A percentile compares a stretch with the other conserved stretches of the same genome.
These are phyloP conservation scores for Cyphellophora attinorum DNA, from an alignment of 2,329 filamentous ascomycete species.

Conservation along the genomic window DNA sequence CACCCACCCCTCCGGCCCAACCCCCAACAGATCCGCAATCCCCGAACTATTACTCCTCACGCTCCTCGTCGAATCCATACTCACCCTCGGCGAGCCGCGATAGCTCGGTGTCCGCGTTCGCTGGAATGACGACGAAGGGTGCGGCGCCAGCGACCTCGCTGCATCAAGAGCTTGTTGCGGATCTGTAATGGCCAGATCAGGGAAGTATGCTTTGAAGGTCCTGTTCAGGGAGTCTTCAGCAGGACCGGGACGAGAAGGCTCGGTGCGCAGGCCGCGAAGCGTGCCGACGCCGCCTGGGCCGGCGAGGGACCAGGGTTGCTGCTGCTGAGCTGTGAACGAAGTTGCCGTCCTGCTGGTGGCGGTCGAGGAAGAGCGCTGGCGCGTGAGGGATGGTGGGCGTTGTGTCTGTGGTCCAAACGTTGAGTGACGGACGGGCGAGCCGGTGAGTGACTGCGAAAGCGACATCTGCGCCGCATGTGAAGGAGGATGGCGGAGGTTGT, in stretches of 20 bases:
- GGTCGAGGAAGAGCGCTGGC: no score
- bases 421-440: constrained; percentile 28
- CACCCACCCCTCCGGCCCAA: constrained; percentile 86
- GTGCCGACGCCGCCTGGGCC: constrained; percentile 85
- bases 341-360: constrained; percentile 8
- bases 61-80: constrained; percentile 36
- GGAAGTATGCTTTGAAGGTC: constrained; percentile 74
- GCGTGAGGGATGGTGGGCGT: constrained; percentile 22
- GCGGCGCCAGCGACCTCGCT: constrained; percentile 5
- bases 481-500: constrained; percentile 21
- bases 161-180: constrained; percentile 25
- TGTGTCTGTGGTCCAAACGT: no score
- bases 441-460: constrained; percentile 22
- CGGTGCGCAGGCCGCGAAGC: constrained; percentile 58
- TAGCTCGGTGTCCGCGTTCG: constrained; percentile 7
- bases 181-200: constrained; percentile 47
- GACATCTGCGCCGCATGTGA: constrained; percentile 20
- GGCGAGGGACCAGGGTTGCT: constrained; percentile 54
- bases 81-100: constrained; percentile 32
- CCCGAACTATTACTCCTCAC: constrained; percentile 29
- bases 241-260: constrained; percentile 49
- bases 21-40: constrained; percentile 75
- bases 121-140: constrained; percentile 5
- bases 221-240: constrained; percentile 76
- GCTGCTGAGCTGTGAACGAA: constrained; percentile 24